A percentile compares a stretch with the other conserved stretches of the same genome.
Conservation (phyloP, 1,284 basidiomycete genomes). For the Malassezia pachydermatis region DNA sequence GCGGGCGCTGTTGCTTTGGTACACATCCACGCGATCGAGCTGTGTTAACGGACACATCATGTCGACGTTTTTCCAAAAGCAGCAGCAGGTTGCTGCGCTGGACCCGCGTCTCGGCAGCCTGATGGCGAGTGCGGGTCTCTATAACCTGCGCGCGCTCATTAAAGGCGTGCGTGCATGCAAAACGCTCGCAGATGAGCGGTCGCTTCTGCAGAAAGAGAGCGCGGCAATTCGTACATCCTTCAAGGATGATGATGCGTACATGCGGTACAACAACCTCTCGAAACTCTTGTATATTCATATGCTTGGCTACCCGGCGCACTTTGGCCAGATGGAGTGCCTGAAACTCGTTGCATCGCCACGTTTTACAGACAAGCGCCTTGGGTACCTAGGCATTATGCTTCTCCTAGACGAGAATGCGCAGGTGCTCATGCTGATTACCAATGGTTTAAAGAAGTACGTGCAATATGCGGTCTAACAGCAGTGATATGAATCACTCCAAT, state of each 20-base stretch:
- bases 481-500: conserved; percentile 99
- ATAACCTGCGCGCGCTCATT: conserved; percentile 50
- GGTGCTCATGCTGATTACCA: conserved; percentile 92
- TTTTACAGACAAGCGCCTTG: conserved; percentile 91
- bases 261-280: conserved; percentile 90
- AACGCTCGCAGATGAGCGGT: conserved; percentile 96
- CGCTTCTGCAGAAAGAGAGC: conserved; percentile 94
- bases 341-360: conserved; percentile 96
- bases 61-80: conserved; percentile 47
- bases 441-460: conserved; percentile 91
- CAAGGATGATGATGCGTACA: conserved; percentile 71
- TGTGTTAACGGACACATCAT: too few relatives aligned
- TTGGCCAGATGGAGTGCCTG: conserved; percentile 98
- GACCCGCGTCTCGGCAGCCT: conserved; percentile 46
- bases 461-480: conserved; percentile 46
- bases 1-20: too few relatives aligned
- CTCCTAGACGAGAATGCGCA: conserved; percentile 95
- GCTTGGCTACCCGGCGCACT: conserved; percentile 97
- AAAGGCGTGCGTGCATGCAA: conserved; percentile 53
- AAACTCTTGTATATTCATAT: conserved; percentile 99
- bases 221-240: conserved; percentile 95
- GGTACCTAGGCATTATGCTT: conserved; percentile 96
- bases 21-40: not conserved
- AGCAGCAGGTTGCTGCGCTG: conserved; percentile 48
- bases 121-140: conserved; percentile 44